phyloP scores from a whole-genome alignment of 371 early-diverging fungal genomes.

The Lichtheimia hyalospora region DNA sequence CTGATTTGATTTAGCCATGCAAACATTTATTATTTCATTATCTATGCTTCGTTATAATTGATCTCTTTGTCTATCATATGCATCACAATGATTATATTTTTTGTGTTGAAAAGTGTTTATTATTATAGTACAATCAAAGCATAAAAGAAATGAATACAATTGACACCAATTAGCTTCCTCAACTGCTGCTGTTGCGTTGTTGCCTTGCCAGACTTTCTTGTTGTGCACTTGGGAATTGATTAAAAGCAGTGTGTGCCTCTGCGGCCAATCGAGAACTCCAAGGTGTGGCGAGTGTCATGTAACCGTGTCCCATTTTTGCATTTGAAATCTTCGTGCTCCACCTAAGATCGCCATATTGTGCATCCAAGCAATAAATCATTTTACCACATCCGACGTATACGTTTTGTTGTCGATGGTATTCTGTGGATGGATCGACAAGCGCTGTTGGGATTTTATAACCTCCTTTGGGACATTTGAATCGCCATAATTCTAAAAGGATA shows the following conservation, averaged over 20 bases:
- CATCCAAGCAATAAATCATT: constrained; percentile 26
- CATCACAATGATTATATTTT: too few species aligned
- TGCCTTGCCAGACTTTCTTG: background rate
- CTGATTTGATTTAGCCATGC: too few species aligned
- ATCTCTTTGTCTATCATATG: too few species aligned
- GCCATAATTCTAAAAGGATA: constrained; percentile 20
- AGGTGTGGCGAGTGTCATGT: constrained; percentile 36
- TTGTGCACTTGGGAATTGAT: constrained; percentile 18
- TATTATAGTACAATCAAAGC: too few species aligned
- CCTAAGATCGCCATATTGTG: constrained; percentile 19
- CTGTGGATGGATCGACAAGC: constrained; percentile 21
- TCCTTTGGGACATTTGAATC: constrained; percentile 32
- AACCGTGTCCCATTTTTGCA: constrained; percentile 17
- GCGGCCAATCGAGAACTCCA: constrained; percentile 39
- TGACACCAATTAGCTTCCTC: too few species aligned
- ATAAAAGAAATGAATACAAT: too few species aligned
- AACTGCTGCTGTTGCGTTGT: too few species aligned
- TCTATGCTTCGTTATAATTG: too few species aligned
- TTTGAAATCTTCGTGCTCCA: constrained; percentile 26
- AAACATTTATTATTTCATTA: too few species aligned
- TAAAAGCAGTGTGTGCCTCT: constrained; percentile 26
- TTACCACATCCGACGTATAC: constrained; percentile 31
- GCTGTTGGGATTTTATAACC: constrained; percentile 23
- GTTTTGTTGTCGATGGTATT: background rate
- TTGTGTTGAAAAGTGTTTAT: too few species aligned